phyloP scores from a whole-genome alignment of 225 moss, liverwort and hornwort species.

The Pleurozium schreberi region DNA sequence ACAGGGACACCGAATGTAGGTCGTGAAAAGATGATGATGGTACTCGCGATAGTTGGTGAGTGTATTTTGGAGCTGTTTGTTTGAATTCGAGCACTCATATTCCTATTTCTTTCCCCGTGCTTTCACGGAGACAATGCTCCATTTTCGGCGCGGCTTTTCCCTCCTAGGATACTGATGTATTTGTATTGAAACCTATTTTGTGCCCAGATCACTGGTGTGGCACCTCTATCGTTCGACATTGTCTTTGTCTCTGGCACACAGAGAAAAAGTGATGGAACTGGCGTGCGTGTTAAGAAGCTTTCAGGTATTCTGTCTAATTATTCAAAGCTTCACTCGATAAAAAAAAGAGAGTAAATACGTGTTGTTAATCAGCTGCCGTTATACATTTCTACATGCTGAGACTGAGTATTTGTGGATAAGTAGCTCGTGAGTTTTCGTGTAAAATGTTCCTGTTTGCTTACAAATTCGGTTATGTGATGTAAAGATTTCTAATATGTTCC shows the following conservation, averaged over 20 bases:
- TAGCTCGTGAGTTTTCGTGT: background rate
- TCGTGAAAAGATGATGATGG: background rate
- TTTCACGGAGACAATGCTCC: background rate
- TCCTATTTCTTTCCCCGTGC: background rate
- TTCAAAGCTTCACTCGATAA: background rate
- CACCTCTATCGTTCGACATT: slow-evolving; percentile 64
- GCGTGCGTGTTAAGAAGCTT: slow-evolving; percentile 43
- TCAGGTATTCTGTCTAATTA: slow-evolving; percentile 34
- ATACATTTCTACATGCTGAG: background rate
- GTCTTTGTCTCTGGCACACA: slow-evolving; percentile 72
- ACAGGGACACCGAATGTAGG: background rate
- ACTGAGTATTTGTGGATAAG: background rate
- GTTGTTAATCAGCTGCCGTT: background rate
- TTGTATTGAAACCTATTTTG: background rate
- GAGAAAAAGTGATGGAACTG: slow-evolving; percentile 11
- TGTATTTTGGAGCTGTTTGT: background rate
- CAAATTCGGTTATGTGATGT: background rate
- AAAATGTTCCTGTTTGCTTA: background rate
- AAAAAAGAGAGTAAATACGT: background rate
- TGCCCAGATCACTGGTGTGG: slow-evolving; percentile 58
- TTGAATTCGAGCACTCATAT: background rate
- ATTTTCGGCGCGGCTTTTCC: background rate
- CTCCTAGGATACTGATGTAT: background rate
- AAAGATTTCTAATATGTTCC: background rate
- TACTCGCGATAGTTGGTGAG: background rate